phyloP scores from a whole-genome alignment of 2,329 filamentous ascomycete species.

The Hypomyces perniciosus region DNA sequence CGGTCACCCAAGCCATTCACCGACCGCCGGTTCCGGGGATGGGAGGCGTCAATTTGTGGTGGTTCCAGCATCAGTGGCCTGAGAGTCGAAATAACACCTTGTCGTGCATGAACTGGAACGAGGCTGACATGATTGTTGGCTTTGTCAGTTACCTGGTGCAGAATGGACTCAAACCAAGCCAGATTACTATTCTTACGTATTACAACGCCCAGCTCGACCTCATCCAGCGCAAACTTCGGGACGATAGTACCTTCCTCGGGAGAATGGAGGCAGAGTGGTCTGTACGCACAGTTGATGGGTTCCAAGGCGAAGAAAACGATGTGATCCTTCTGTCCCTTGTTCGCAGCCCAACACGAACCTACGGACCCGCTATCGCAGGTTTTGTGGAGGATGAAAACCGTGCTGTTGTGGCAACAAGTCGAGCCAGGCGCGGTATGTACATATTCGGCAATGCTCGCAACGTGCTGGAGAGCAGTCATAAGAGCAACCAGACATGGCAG shows the following conservation, averaged over 20 bases:
- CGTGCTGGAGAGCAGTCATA: slow-evolving; percentile 38
- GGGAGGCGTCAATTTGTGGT: slow-evolving; percentile 32
- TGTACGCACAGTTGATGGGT: slow-evolving; percentile 79
- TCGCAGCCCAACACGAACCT: slow-evolving; percentile 52
- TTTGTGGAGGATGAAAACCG: slow-evolving; percentile 63
- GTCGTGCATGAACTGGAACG: slow-evolving; percentile 56
- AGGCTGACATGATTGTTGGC: slow-evolving; percentile 69
- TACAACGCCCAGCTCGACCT: slow-evolving; percentile 77
- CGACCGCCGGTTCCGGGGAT: slow-evolving; percentile 42
- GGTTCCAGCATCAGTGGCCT: slow-evolving; percentile 48
- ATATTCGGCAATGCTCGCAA: slow-evolving; percentile 71
- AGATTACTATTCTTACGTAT: slow-evolving; percentile 79
- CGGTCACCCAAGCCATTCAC: slow-evolving; percentile 27
- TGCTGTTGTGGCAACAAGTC: slow-evolving; percentile 54
- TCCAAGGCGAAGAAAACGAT: slow-evolving; percentile 88
- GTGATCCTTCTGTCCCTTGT: slow-evolving; percentile 76
- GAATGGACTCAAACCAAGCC: slow-evolving; percentile 52
- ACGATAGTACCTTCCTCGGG: slow-evolving; percentile 20
- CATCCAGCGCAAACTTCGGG: slow-evolving; percentile 46
- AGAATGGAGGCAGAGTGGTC: slow-evolving; percentile 38
- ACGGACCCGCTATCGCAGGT: slow-evolving; percentile 47
- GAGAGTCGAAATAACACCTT: slow-evolving; percentile 62
- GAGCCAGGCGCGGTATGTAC: slow-evolving; percentile 74
- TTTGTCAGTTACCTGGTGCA: slow-evolving; percentile 67
- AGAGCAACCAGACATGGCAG: slow-evolving; percentile 37